A percentile compares a stretch with the other conserved stretches of the same genome.
These are phyloP conservation scores for Aspergillus phoenicis DNA, from an alignment of 2,329 filamentous ascomycete genomes.

Conservation along the genomic window DNA sequence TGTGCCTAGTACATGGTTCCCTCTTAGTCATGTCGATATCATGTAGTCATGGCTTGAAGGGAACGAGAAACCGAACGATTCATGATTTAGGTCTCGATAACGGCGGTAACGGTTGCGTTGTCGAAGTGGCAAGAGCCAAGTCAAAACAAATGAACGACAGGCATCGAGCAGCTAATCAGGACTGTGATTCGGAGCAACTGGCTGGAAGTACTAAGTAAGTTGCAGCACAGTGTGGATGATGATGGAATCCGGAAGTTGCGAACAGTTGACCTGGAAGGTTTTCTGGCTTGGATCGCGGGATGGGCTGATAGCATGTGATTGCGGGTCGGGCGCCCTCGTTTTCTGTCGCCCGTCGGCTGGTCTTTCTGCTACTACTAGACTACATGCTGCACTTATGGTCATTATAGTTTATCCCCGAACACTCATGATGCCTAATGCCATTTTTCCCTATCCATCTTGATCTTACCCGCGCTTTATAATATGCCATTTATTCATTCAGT, in stretches of 20 bases:
- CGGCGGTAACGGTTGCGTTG: slow-evolving; percentile 13
- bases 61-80: slow-evolving; percentile 9
- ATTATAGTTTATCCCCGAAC: too few relatives aligned
- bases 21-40: neutral
- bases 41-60: neutral
- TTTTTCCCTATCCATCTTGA: too few relatives aligned
- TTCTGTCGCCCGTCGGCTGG: neutral
- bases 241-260: neutral
- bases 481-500: too few relatives aligned
- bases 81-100: slow-evolving; percentile 7
- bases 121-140: slow-evolving; percentile 13
- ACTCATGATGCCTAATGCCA: too few relatives aligned
- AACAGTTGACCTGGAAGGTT: neutral
- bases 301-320: slow-evolving; percentile 34
- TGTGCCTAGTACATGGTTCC: neutral
- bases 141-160: neutral
- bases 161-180: slow-evolving; percentile 2
- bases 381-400: too few relatives aligned
- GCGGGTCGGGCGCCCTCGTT: slow-evolving; percentile 28
- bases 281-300: neutral
- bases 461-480: too few relatives aligned
- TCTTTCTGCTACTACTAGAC: neutral
- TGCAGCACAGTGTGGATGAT: neutral
- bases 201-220: too few relatives aligned
- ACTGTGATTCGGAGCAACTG: slow-evolving; percentile 1